A percentile compares a stretch with the other conserved stretches of the same genome.
Conservation (phyloP, 2,329 filamentous ascomycete genomes). For the Pseudocercospora ulei region DNA sequence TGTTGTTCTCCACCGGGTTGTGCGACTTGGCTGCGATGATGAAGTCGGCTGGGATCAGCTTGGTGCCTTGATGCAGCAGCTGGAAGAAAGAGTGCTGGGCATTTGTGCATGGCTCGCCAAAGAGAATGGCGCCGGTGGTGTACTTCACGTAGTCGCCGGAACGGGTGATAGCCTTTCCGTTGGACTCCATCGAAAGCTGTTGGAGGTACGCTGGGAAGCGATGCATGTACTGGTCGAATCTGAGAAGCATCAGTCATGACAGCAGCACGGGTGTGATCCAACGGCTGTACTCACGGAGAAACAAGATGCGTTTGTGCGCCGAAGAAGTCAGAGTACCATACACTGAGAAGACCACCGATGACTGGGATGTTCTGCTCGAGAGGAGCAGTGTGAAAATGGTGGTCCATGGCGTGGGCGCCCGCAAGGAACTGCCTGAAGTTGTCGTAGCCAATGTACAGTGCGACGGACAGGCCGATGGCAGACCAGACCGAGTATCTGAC, state of each 20-base stretch:
- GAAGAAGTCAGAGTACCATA: slow-evolving; percentile 99
- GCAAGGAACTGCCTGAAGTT: slow-evolving; percentile 96
- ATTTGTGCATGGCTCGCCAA: slow-evolving; percentile 97
- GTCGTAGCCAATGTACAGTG: slow-evolving; percentile 89
- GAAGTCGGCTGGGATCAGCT: slow-evolving; percentile 97
- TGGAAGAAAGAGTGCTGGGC: slow-evolving; percentile 99
- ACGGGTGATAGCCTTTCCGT: slow-evolving; percentile 93
- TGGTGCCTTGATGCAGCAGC: slow-evolving; percentile 96
- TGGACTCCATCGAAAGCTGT: slow-evolving; percentile 99
- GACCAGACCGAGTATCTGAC: slow-evolving; percentile 99
- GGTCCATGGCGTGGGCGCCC: slow-evolving; percentile 95
- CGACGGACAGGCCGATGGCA: slow-evolving; percentile 89
- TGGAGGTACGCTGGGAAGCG: slow-evolving; percentile 98
- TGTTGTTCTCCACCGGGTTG: slow-evolving; percentile 84
- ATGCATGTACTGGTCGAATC: slow-evolving; percentile 97
- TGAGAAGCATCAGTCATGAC: slow-evolving; percentile 34
- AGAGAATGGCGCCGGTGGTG: slow-evolving; percentile 89
- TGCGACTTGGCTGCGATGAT: slow-evolving; percentile 92
- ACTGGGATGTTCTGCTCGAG: slow-evolving; percentile 91
- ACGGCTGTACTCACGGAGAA: slow-evolving; percentile 60
- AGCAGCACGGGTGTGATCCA: slow-evolving; percentile 44
- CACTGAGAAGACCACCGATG: slow-evolving; percentile 82
- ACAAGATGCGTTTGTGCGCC: slow-evolving; percentile 96
- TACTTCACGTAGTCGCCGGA: slow-evolving; percentile 85
- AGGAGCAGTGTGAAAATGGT: slow-evolving; percentile 87